Base-by-base conservation (phyloP, 202 grass and related monocot genomes). In the Carex arenaria region DNA sequence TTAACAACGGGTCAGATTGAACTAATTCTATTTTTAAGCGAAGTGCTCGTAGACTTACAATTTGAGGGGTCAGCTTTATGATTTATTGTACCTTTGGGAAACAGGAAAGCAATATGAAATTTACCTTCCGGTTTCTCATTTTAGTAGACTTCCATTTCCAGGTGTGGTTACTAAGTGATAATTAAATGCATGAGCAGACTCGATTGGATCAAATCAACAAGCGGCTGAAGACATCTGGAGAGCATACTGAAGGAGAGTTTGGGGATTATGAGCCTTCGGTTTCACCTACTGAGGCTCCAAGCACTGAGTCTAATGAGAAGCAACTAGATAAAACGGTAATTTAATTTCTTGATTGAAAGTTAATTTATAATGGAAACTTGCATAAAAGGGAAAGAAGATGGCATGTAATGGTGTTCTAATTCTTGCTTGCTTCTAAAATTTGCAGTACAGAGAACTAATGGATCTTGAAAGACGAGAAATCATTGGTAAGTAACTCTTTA, bases 121-220 rank as follows among this genome's bases (percentile, higher is more conserved):
- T 93, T 86, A 90, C 83, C 70, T 89, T 77, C 31, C 52, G 80
- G 85, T 91, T 83, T 94, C 87, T 93, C 85, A 87, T 85, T 75
- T 68, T 84, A 87, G 84, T 68, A 88, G 86, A 87, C 85, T 93
- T 97, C 68, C 63, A 86, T 87, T 88, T 72, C 90, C 86, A 86
- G 84, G 86, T 89, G 72, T 89, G 72, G 80, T 86, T 86, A 91
- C 86, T 97, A 92, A 94, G 77, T 94, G 86, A 92, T 89, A 88
- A 87, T 82, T 82, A 89, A 95, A 57, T 93, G 74, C 86, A 85
- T 93, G 87, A 89, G 67, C 95, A 98, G 95, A 90, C 69, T 88
- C 91, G 92, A 85, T 71, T 98, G 87, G 95, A 93, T 81, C 92
- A 98, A 91, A 98, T 98, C 78, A 90, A 83, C 73, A 85, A 90